Base-by-base conservation (phyloP, 768 basidiomycete species). In the Termitomyces bulborhizus region DNA sequence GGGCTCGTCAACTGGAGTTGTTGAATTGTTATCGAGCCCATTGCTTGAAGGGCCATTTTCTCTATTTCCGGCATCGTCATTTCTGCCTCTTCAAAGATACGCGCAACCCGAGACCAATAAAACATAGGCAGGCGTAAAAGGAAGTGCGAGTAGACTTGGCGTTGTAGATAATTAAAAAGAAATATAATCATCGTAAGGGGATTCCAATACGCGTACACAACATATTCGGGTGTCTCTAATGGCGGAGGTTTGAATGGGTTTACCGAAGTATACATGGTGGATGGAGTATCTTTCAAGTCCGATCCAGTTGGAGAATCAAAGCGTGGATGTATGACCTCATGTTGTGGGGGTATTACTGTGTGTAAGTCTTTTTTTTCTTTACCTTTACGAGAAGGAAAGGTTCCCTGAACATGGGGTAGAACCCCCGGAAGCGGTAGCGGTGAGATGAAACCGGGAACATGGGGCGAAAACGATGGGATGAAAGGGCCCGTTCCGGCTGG, bases 51-150 rank as follows among this genome's bases (percentile, higher is more conserved):
- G 73, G 57, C 56, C 78, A 84, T 80, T 29, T 75, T 61, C 47
- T 81, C 69, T 12, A 91, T 78, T 63, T 91, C 89, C 7, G 83
- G 85, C 60, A 77, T 78, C 63, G 86, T 87, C 50, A 91, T 77
- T 46, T 90, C 83, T 3, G 89, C 86, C 53, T 88, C 87, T 57
- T 85, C 80, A 58, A 89, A 90, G 36, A 90, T 79, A 51, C 81
- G 77, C 3, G 86, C 82, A n/a, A 91, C 88, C 1, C 89, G 82
- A 1, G 84, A 81, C 67, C 88, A 91, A 63, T 91, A 91, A 57
- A 90, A 71, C 0, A 84, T 78, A 1, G 89, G 90, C 9, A 91
- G 75, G 11, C 83, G 76, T n/a, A 90, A 72, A 5, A 90, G 78
- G 29, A 53, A 40, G 29, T 45, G 27, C 9, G 52, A 27, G 50